Evolutionary conservation across 2,329 filamentous ascomycete species (phyloP).

Genomic region (Verticillium longisporum): DNA sequence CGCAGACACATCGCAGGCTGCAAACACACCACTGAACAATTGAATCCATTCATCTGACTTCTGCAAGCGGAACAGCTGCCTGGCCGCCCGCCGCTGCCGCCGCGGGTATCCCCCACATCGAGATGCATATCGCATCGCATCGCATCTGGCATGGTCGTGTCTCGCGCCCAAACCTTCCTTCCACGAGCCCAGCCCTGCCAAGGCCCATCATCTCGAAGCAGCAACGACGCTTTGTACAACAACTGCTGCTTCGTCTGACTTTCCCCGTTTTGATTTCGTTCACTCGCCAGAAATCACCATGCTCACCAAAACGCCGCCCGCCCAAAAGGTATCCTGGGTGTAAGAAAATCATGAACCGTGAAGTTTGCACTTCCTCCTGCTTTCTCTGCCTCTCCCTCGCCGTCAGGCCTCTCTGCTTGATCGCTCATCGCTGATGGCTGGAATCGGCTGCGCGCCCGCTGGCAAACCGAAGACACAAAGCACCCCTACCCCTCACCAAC

Average conservation of each 20-base stretch:
- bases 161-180: not conserved
- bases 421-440: not conserved
- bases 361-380: not conserved
- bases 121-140: not conserved
- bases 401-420: not conserved
- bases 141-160: not conserved
- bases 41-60: not conserved
- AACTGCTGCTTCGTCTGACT: not conserved
- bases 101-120: not conserved
- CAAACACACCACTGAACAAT: not conserved
- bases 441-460: not conserved
- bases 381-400: not conserved
- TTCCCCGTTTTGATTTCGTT: not conserved
- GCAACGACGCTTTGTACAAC: not conserved
- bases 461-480: not conserved
- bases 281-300: not conserved
- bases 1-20: not conserved
- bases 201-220: not conserved
- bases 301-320: not conserved
- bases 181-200: not conserved
- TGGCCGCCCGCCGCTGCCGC: not conserved
- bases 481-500: constrained; percentile 32
- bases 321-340: not conserved
- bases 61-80: not conserved
- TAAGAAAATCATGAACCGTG: not conserved